A percentile compares a stretch with the other conserved stretches of the same genome.
These are phyloP conservation scores for Phytophthora sojae DNA, from an alignment of 352 stramenopile genomes.

Conservation along the genomic window DNA sequence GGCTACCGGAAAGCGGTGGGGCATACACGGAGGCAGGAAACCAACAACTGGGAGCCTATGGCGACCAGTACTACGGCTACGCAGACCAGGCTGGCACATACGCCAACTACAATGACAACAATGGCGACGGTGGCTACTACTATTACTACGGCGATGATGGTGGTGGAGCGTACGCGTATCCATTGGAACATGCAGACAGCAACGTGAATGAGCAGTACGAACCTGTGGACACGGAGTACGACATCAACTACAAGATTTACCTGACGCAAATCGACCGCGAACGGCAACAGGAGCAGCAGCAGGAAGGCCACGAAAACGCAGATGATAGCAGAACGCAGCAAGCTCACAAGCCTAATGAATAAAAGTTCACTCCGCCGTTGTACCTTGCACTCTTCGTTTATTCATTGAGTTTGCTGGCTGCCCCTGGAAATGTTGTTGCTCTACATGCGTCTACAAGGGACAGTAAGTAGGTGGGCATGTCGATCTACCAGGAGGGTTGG, in stretches of 20 bases:
- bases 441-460: constrained; percentile 26
- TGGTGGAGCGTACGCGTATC: constrained; percentile 23
- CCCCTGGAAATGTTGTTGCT: constrained; percentile 21
- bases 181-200: constrained; percentile 14
- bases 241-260: constrained; percentile 80
- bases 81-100: constrained; percentile 20
- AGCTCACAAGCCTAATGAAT: background rate
- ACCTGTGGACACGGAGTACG: constrained; percentile 61
- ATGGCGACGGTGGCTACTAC: constrained; percentile 18
- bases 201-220: constrained; percentile 16
- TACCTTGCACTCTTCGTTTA: constrained; percentile 12
- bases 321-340: background rate
- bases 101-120: constrained; percentile 3
- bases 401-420: constrained; percentile 14
- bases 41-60: constrained; percentile 4
- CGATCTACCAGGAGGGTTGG: constrained; percentile 45
- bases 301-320: constrained; percentile 6
- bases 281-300: constrained; percentile 18
- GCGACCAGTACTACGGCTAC: constrained; percentile 31
- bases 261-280: constrained; percentile 59
- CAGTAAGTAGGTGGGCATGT: constrained; percentile 7
- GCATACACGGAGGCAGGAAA: constrained; percentile 25
- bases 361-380: background rate
- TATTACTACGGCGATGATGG: constrained; percentile 32
- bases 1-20: constrained; percentile 16